These are phyloP conservation scores for Marchantia paleacea DNA, from an alignment of 225 moss, liverwort and hornwort genomes.

Conservation along the genomic window DNA sequence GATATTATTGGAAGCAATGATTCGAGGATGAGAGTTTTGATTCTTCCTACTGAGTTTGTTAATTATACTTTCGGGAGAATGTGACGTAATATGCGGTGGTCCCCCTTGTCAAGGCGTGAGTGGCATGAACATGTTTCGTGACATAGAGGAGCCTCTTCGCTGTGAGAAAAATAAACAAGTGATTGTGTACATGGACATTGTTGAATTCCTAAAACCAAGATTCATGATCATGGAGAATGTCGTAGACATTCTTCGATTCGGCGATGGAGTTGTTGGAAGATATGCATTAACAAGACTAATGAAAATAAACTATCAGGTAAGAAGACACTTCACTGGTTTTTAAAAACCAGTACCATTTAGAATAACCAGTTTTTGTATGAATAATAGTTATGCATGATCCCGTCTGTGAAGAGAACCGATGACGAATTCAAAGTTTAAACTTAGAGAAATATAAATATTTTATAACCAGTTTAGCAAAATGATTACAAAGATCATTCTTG, in stretches of 20 bases:
- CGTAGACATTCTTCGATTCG: slow-evolving; percentile 70
- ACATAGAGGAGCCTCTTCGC: slow-evolving; percentile 49
- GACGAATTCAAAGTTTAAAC: too few species aligned
- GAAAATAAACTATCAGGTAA: slow-evolving; percentile 69
- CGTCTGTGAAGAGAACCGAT: too few species aligned
- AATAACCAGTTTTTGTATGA: too few species aligned
- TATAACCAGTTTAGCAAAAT: too few species aligned
- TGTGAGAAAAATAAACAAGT: slow-evolving; percentile 72
- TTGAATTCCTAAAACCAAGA: slow-evolving; percentile 66
- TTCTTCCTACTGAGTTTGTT: slow-evolving; percentile 3
- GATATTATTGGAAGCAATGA: neutral
- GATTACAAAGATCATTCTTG: too few species aligned
- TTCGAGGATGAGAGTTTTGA: neutral
- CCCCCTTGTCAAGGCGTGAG: slow-evolving; percentile 82
- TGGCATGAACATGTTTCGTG: slow-evolving; percentile 66
- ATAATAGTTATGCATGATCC: too few species aligned
- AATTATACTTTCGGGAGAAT: slow-evolving; percentile 37
- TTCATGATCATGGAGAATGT: slow-evolving; percentile 77
- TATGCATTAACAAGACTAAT: slow-evolving; percentile 69
- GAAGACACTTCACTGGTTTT: neutral
- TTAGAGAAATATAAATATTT: too few species aligned
- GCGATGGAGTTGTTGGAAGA: slow-evolving; percentile 60
- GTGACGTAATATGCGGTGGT: slow-evolving; percentile 75
- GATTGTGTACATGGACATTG: slow-evolving; percentile 75
- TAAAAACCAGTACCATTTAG: neutral